Evolutionary conservation across 495 filamentous ascomycete species (phyloP).

Genomic region (Daldinia bambusicola): DNA sequence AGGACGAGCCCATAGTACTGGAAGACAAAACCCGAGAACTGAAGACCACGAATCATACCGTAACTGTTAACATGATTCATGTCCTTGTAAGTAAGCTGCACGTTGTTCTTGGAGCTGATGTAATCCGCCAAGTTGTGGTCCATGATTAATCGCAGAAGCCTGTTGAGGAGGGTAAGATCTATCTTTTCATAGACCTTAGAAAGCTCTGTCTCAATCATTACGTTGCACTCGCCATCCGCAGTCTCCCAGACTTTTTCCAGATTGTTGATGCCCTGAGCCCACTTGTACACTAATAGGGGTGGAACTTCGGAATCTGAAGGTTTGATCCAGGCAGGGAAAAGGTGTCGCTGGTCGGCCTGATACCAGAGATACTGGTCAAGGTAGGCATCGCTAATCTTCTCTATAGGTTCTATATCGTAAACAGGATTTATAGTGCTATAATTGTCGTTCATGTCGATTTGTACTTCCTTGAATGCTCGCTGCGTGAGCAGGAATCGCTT

Average conservation of each 20-base stretch:
- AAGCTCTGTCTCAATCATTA: conserved; percentile 98
- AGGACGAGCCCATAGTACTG: conserved; percentile 98
- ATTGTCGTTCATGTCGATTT: conserved; percentile 99
- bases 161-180: conserved; percentile 94
- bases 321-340: conserved; percentile 99
- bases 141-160: conserved; percentile 95
- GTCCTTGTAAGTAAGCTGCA: conserved; percentile 98
- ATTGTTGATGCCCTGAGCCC: conserved; percentile 99
- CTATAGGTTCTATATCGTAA: conserved; percentile 98
- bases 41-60: conserved; percentile 95
- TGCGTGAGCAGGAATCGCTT: conserved; percentile 98
- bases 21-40: conserved; percentile 98
- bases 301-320: conserved; percentile 98
- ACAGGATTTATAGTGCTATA: conserved; percentile 99
- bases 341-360: conserved; percentile 95
- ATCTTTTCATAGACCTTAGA: conserved; percentile 99
- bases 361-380: conserved; percentile 99
- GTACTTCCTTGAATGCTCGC: conserved; percentile 98
- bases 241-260: conserved; percentile 97
- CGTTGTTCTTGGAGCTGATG: conserved; percentile 99
- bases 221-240: conserved; percentile 94
- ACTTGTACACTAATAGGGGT: conserved; percentile 97
- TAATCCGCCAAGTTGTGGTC: conserved; percentile 99
- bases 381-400: conserved; percentile 99
- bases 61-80: conserved; percentile 99